Evolutionary conservation across 768 basidiomycete species (phyloP).

Genomic region (Russula virescens): DNA sequence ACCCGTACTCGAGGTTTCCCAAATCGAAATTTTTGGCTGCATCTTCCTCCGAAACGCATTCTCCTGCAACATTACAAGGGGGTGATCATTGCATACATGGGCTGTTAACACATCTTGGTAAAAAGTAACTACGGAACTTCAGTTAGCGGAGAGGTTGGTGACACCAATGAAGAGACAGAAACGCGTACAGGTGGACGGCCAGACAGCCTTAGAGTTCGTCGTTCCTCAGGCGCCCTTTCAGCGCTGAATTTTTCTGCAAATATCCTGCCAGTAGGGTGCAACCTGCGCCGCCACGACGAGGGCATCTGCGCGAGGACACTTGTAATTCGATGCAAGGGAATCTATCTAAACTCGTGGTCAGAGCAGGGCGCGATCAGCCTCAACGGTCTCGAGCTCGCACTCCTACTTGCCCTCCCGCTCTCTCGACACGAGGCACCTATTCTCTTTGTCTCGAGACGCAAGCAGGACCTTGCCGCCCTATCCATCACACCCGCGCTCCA

Average conservation of each 20-base stretch:
- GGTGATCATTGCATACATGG: slow-evolving; percentile 39
- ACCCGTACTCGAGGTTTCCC: slow-evolving; percentile 36
- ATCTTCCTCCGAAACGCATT: slow-evolving; percentile 39
- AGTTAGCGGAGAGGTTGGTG: background rate
- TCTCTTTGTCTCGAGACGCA: no score
- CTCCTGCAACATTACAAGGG: slow-evolving; percentile 40
- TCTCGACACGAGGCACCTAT: background rate
- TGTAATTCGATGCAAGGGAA: slow-evolving; percentile 39
- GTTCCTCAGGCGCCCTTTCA: slow-evolving; percentile 40
- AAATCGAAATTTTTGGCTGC: slow-evolving; percentile 31
- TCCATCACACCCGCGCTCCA: no score
- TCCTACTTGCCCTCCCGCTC: slow-evolving; percentile 34
- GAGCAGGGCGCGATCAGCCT: slow-evolving; percentile 54
- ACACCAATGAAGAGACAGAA: background rate
- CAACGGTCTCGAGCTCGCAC: slow-evolving; percentile 51
- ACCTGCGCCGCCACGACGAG: slow-evolving; percentile 38
- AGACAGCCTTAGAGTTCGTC: slow-evolving; percentile 31
- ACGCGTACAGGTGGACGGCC: slow-evolving; percentile 42
- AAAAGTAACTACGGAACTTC: slow-evolving; percentile 35
- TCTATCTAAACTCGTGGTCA: slow-evolving; percentile 35
- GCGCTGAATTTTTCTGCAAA: slow-evolving; percentile 35
- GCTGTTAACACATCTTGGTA: slow-evolving; percentile 46
- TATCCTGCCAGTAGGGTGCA: slow-evolving; percentile 41
- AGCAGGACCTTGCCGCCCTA: no score
- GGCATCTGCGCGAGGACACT: slow-evolving; percentile 37